Percentiles rank a stretch among this genome's conserved stretches.
phyloP scores from a whole-genome alignment of 768 basidiomycete genomes.

The Trametes elegans region DNA sequence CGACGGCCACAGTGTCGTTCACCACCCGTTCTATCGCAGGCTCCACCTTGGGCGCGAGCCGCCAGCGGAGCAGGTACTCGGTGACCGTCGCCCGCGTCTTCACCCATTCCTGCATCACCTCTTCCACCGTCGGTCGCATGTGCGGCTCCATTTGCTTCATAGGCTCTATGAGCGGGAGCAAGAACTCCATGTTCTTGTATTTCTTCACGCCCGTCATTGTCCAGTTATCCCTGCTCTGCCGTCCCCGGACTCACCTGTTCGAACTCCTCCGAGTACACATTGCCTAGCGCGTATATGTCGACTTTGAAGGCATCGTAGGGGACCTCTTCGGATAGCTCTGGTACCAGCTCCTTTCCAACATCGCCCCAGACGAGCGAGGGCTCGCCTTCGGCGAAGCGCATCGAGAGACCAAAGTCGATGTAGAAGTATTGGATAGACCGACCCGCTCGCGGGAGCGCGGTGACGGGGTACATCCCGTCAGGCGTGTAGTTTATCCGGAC shows the following conservation, averaged over 20 bases:
- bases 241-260: conserved; percentile 7
- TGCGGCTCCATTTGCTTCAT: conserved; percentile 16
- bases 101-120: not conserved
- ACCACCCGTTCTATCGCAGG: conserved; percentile 11
- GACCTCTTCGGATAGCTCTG: conserved; percentile 20
- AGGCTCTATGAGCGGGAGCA: conserved; percentile 4
- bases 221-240: not conserved
- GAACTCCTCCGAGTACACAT: conserved; percentile 23
- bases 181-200: conserved; percentile 11
- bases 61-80: conserved; percentile 2
- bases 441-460: conserved; percentile 32
- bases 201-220: not conserved
- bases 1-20: conserved; percentile 21
- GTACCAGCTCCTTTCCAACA: conserved; percentile 25
- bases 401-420: conserved; percentile 24
- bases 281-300: conserved; percentile 28
- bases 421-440: conserved; percentile 33
- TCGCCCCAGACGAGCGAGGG: conserved; percentile 13
- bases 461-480: conserved; percentile 31
- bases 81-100: not conserved
- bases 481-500: conserved; percentile 29
- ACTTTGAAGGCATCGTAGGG: conserved; percentile 28
- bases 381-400: conserved; percentile 18
- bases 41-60: conserved; percentile 10
- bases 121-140: not conserved